phyloP scores from a whole-genome alignment of 1,284 basidiomycete species.

The Ceratobasidium sp. region DNA sequence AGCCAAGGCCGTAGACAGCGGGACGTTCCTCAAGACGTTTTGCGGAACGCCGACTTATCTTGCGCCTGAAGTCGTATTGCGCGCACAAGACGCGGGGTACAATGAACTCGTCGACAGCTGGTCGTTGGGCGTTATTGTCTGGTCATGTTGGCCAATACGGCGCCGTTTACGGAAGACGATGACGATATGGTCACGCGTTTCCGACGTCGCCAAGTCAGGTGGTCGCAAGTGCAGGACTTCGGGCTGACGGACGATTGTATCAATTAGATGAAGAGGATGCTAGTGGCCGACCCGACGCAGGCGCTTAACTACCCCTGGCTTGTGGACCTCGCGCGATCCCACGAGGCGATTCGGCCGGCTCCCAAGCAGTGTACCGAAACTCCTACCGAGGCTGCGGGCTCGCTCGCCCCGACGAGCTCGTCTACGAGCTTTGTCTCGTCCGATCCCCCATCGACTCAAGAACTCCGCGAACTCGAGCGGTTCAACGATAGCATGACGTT shows the following conservation, averaged over 20 bases:
- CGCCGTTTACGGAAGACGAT: slow-evolving; percentile 76
- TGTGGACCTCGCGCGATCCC: slow-evolving; percentile 27
- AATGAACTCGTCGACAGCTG: slow-evolving; percentile 89
- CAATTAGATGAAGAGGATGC: slow-evolving; percentile 64
- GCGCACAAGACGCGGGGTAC: slow-evolving; percentile 77
- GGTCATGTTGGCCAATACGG: slow-evolving; percentile 81
- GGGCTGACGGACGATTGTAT: slow-evolving; percentile 53
- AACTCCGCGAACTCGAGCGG: slow-evolving; percentile 31
- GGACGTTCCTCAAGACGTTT: slow-evolving; percentile 68
- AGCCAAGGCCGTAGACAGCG: slow-evolving; percentile 81
- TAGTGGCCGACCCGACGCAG: slow-evolving; percentile 68
- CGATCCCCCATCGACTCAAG: slow-evolving; percentile 29
- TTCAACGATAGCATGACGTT: slow-evolving; percentile 35
- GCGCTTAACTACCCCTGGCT: slow-evolving; percentile 80
- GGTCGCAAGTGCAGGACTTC: slow-evolving; percentile 61
- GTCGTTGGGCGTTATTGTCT: slow-evolving; percentile 93
- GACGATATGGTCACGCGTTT: slow-evolving; percentile 61
- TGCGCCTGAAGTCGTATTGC: slow-evolving; percentile 88
- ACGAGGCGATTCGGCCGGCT: background rate
- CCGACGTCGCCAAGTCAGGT: slow-evolving; percentile 72
- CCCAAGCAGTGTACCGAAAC: slow-evolving; percentile 7
- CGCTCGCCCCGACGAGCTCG: slow-evolving; percentile 9
- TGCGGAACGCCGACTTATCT: slow-evolving; percentile 88
- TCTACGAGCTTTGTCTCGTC: slow-evolving; percentile 38
- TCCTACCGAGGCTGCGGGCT: slow-evolving; percentile 24